A percentile compares a stretch with the other conserved stretches of the same genome.
Conservation (phyloP, 2,329 filamentous ascomycete genomes). For the Arthrobotrys iridis region DNA sequence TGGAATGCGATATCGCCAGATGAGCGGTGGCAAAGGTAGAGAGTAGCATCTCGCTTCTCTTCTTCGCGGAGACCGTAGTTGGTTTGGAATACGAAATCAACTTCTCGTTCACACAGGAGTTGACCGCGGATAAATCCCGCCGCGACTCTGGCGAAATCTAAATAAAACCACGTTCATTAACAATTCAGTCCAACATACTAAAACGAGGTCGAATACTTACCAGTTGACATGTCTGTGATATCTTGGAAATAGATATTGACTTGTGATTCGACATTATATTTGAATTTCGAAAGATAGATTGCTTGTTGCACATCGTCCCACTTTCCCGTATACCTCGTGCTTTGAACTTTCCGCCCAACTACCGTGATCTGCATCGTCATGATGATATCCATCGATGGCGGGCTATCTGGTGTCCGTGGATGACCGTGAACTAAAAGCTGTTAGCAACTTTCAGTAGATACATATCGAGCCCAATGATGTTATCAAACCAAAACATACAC, state of each 20-base stretch:
- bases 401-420: constrained; percentile 26
- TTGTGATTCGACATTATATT: constrained; percentile 44
- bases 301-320: constrained; percentile 33
- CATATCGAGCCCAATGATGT: neutral
- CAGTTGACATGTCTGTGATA: constrained; percentile 48
- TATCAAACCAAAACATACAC: constrained; percentile 32
- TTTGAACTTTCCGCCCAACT: constrained; percentile 46
- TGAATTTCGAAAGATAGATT: constrained; percentile 49
- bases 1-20: constrained; percentile 51
- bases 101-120: constrained; percentile 38
- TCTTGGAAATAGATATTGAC: constrained; percentile 49
- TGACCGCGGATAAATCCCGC: constrained; percentile 46
- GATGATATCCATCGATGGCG: constrained; percentile 51
- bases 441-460: constrained; percentile 1
- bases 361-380: constrained; percentile 51
- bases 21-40: constrained; percentile 51
- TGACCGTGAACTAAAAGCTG: constrained; percentile 42
- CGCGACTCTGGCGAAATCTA: constrained; percentile 44
- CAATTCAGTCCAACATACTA: neutral
- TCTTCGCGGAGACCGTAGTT: constrained; percentile 53
- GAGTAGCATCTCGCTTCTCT: constrained; percentile 44
- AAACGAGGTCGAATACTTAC: constrained; percentile 3
- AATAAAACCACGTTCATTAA: neutral
- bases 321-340: constrained; percentile 31
- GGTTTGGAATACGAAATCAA: constrained; percentile 52